Evolutionary conservation across 352 stramenopile genomes (phyloP).

Genomic region (Globisporangium middletonii): DNA sequence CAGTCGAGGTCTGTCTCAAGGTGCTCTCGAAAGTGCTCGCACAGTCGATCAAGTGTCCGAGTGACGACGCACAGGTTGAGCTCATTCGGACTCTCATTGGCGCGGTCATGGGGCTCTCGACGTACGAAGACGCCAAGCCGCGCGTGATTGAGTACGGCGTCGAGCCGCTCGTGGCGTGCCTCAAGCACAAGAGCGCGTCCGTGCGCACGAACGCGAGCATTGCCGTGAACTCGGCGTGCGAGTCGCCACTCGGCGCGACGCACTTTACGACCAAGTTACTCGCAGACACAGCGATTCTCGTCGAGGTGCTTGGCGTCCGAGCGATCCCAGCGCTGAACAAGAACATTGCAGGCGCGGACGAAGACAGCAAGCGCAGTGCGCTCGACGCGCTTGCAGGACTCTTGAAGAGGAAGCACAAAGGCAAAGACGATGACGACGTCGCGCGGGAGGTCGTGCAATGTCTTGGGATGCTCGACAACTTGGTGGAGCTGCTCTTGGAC

Average conservation of each 20-base stretch:
- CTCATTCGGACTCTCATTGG: slow-evolving; percentile 45
- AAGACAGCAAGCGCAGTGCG: slow-evolving; percentile 37
- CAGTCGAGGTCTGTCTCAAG: slow-evolving; percentile 52
- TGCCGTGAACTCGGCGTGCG: slow-evolving; percentile 59
- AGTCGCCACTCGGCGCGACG: slow-evolving; percentile 34
- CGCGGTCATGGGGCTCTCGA: slow-evolving; percentile 66
- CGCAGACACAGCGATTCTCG: slow-evolving; percentile 24
- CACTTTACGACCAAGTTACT: slow-evolving; percentile 44
- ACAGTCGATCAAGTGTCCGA: slow-evolving; percentile 30
- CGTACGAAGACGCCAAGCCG: slow-evolving; percentile 57
- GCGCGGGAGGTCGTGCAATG: slow-evolving; percentile 39
- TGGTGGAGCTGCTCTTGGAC: slow-evolving; percentile 27
- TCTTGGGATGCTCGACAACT: slow-evolving; percentile 41
- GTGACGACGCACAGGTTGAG: slow-evolving; percentile 34
- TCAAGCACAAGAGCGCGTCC: slow-evolving; percentile 31
- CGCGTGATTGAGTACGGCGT: slow-evolving; percentile 67
- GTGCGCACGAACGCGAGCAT: slow-evolving; percentile 51
- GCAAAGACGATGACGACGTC: slow-evolving; percentile 19
- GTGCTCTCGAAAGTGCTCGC: slow-evolving; percentile 41
- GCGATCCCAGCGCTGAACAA: slow-evolving; percentile 39
- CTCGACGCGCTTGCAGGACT: slow-evolving; percentile 32
- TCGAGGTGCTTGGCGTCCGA: slow-evolving; percentile 50
- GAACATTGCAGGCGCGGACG: slow-evolving; percentile 30
- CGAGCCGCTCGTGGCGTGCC: slow-evolving; percentile 49
- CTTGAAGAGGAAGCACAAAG: neutral